Percentiles rank a stretch among this genome's conserved stretches.
phyloP scores from a whole-genome alignment of 2,329 filamentous ascomycete species.

The Aureobasidium sp. region DNA sequence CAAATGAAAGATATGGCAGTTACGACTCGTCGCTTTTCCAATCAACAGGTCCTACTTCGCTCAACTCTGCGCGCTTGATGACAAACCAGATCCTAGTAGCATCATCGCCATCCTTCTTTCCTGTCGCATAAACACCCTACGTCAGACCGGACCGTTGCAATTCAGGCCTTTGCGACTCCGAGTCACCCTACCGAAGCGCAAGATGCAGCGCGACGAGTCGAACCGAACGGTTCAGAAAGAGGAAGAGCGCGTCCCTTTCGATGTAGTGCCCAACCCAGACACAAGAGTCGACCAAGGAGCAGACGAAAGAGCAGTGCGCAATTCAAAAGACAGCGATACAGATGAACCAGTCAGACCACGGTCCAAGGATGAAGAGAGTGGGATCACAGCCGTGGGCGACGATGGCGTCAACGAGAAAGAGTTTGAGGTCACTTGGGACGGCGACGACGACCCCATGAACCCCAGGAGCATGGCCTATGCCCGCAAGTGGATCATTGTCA shows the following conservation, averaged over 20 bases:
- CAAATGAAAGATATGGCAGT: background rate
- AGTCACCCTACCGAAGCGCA: background rate
- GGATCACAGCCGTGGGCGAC: background rate
- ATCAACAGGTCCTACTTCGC: background rate
- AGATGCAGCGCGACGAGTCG: background rate
- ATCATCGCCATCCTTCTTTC: background rate
- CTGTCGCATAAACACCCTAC: background rate
- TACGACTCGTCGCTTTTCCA: background rate
- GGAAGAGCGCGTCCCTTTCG: slow-evolving; percentile 6
- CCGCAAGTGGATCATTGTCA: slow-evolving; percentile 73
- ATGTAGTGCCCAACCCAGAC: background rate
- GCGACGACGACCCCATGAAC: slow-evolving; percentile 62
- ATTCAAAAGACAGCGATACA: background rate
- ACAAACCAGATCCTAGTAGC: background rate
- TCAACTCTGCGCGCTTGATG: background rate
- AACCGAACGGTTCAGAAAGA: background rate
- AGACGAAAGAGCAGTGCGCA: background rate
- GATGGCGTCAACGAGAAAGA: slow-evolving; percentile 24
- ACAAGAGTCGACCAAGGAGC: background rate
- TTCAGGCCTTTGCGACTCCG: background rate
- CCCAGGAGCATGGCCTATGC: slow-evolving; percentile 56
- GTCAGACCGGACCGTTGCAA: background rate
- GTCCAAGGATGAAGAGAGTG: slow-evolving; percentile 10
- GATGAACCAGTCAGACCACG: background rate
- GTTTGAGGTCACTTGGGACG: slow-evolving; percentile 69